Conservation (phyloP, 805 yeast species). For the Barnettozyma populi region DNA sequence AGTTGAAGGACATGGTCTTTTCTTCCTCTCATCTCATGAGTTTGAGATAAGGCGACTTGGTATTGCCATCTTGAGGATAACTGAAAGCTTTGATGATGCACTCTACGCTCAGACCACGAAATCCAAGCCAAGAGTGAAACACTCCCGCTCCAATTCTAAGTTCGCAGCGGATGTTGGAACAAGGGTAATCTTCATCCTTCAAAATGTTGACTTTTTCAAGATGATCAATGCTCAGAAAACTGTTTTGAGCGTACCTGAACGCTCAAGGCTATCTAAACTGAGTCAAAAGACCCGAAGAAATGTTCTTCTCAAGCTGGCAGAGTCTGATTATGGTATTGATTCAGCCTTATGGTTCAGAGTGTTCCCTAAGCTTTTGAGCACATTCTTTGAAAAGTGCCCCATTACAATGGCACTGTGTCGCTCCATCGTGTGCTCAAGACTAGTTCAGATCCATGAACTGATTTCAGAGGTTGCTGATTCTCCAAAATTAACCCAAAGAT, state of each 20-base stretch:
- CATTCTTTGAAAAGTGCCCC: conserved; percentile 78
- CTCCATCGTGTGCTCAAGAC: conserved; percentile 79
- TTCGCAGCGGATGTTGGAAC: conserved; percentile 78
- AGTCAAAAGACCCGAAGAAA: conserved; percentile 53
- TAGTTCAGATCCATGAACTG: conserved; percentile 79
- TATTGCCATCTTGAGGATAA: conserved; percentile 63
- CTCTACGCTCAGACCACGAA: conserved; percentile 46
- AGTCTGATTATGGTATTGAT: conserved; percentile 91
- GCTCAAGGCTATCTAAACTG: conserved; percentile 61
- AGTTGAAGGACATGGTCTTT: conserved; percentile 92
- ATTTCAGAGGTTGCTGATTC: conserved; percentile 48
- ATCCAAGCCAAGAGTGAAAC: conserved; percentile 20
- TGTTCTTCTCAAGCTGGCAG: conserved; percentile 72
- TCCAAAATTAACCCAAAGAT: conserved; percentile 25
- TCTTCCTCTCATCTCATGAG: conserved; percentile 87
- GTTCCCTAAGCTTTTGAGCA: conserved; percentile 68
- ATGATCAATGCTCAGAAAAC: conserved; percentile 47
- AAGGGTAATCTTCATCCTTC: conserved; percentile 70
- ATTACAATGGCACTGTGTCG: conserved; percentile 92
- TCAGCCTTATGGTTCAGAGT: conserved; percentile 93
- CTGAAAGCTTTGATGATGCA: conserved; percentile 84
- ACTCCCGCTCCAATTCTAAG: conserved; percentile 55
- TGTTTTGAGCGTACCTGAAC: conserved; percentile 67
- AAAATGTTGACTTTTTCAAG: conserved; percentile 60
- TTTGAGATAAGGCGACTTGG: conserved; percentile 69